Evolutionary conservation across 805 yeast species (phyloP), one percentile per base, ranked within the genome.

Genomic region (Candida ovalis): DNA sequence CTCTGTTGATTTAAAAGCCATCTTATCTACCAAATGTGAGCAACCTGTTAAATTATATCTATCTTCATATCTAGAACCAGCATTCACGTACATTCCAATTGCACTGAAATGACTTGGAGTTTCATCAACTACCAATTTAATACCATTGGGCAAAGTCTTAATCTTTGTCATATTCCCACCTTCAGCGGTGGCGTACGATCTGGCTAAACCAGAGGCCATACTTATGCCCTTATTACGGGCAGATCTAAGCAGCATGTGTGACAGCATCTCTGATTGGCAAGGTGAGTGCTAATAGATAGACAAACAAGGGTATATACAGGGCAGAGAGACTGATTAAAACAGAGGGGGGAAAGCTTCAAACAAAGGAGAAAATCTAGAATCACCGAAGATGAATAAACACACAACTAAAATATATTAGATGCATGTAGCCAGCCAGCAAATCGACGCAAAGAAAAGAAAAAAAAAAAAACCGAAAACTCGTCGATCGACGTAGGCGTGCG

Each of bases 101-200:
- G 97, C 96, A 49, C 92, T 77, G 63, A 94, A 94, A 66, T 91
- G 96, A 36, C 96, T 90, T 1, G 97, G 94, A 0, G 86, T 78
- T 40, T 87, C 82, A 51, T 89, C 94, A 3, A 96, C 86, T 10
- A 89, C 91, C 5, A 92, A 84, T 53, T 84, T 75, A 33, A 91
- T 70, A 2, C 97, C 97, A 68, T 90, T 92, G 6, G 76, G 55
- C 30, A 92, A 72, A 0, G 82, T 72, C 36, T 61, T 57, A 42
- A 59, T 56, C 40, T 55, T 55, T 0, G 64, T 56, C 21, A 50
- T 43, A 15, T 18, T 28, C 8, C n/a, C 28, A n/a, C 25, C 19
- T 9, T 18, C 19, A n/a, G 27, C n/a, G 6, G 40, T 21, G 40
- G 40, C 25, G n/a, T 22, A 37, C 17, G 40, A 24, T 39, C 41